These are phyloP conservation scores for Globisporangium polare DNA, from an alignment of 352 stramenopile species.

Conservation along the genomic window DNA sequence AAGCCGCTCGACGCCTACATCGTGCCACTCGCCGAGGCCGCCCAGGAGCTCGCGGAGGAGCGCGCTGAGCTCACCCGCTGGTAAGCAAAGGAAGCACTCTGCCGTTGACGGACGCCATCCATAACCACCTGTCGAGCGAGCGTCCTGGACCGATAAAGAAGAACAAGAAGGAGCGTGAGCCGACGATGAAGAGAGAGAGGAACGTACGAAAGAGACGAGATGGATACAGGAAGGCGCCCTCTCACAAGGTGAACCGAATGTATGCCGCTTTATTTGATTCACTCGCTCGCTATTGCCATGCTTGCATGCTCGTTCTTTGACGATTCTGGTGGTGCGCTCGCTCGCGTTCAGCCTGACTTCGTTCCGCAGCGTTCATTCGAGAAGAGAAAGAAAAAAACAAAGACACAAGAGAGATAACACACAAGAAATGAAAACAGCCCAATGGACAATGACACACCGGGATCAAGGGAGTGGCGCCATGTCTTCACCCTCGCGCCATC, in stretches of 20 bases:
- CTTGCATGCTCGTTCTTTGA: neutral
- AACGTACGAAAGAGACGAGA: neutral
- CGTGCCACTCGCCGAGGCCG: conserved; percentile 43
- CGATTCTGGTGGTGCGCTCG: conserved; percentile 12
- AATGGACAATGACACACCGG: neutral
- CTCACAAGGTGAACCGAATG: conserved; percentile 2
- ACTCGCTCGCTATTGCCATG: no score
- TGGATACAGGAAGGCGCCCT: conserved; percentile 4
- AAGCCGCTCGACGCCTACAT: conserved; percentile 78
- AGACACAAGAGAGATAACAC: conserved; percentile 3
- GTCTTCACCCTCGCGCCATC: neutral
- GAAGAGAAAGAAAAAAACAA: conserved; percentile 4
- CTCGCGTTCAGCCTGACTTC: no score
- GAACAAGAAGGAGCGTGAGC: neutral
- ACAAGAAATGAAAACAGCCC: neutral
- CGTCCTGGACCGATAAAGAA: conserved; percentile 1
- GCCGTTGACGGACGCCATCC: conserved; percentile 1
- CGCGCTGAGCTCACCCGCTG: conserved; percentile 77
- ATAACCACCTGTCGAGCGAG: neutral
- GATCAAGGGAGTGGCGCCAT: neutral
- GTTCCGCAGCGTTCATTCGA: neutral
- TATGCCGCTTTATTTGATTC: conserved; percentile 3
- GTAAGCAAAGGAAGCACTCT: no score
- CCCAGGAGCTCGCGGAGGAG: conserved; percentile 63
- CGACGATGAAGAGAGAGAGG: conserved; percentile 9